Percentiles rank a stretch among this genome's conserved stretches.
Conservation (phyloP, 345 rosid genomes). For the Theobroma cacao region DNA sequence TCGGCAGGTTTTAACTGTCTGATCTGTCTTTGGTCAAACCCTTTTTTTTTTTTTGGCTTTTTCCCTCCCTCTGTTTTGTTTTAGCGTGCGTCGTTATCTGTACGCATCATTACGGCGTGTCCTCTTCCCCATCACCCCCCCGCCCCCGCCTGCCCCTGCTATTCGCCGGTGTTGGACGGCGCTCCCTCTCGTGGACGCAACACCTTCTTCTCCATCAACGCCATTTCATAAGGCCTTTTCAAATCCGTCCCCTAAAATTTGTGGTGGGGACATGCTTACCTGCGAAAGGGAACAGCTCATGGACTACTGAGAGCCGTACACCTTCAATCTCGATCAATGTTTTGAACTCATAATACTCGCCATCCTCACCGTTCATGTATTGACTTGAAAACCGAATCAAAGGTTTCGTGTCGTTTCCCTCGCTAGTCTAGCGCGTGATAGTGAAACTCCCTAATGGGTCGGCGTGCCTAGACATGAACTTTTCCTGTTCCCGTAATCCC, state of each 20-base stretch:
- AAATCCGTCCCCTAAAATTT: not conserved
- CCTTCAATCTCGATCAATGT: not conserved
- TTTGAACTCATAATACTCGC: not conserved
- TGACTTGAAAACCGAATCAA: too few species aligned
- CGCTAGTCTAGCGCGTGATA: not conserved
- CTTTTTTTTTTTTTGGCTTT: not conserved
- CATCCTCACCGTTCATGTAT: not conserved
- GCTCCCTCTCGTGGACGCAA: conserved; percentile 27
- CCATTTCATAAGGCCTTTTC: conserved; percentile 9
- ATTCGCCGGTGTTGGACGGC: conserved; percentile 33
- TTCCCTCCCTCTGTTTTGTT: conserved; percentile 1
- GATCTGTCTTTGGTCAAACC: conserved; percentile 13
- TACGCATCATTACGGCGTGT: conserved; percentile 23
- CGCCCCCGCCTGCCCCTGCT: too few species aligned
- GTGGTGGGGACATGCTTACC: conserved; percentile 25
- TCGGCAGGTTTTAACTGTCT: conserved; percentile 10
- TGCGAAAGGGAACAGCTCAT: conserved; percentile 17
- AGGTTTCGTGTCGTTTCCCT: not conserved
- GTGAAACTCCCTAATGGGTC: not conserved
- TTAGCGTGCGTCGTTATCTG: conserved; percentile 16
- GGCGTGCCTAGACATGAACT: conserved; percentile 16
- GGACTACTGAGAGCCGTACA: conserved; percentile 5
- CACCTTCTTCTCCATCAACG: conserved; percentile 8
- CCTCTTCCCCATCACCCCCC: not conserved
- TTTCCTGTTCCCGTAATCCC: not conserved